Evolutionary conservation across 306 rosid species (phyloP).

Genomic region (Trifolium pratense): DNA sequence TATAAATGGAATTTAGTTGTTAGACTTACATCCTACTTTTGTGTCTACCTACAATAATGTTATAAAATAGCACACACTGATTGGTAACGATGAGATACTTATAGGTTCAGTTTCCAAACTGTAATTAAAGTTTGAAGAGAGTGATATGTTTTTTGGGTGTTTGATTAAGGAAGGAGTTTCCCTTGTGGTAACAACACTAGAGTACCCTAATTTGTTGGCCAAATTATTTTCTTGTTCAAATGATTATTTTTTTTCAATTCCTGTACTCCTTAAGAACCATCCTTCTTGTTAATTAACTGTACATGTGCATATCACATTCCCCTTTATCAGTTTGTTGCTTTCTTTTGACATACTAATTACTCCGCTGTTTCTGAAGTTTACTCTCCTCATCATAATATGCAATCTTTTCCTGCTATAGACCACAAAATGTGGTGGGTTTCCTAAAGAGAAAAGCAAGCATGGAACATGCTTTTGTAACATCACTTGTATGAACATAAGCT

Average conservation of each 20-base stretch:
- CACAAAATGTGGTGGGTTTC: slow-evolving; percentile 12
- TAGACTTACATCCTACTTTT: background rate
- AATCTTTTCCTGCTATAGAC: slow-evolving; percentile 1
- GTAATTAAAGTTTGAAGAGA: slow-evolving; percentile 21
- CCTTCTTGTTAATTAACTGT: slow-evolving; percentile 7
- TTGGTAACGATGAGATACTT: slow-evolving; percentile 12
- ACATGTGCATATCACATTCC: slow-evolving; percentile 21
- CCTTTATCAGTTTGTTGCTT: background rate
- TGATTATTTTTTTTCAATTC: slow-evolving; percentile 11
- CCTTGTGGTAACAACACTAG: slow-evolving; percentile 11
- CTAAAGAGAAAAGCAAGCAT: slow-evolving; percentile 7
- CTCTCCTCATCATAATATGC: slow-evolving; percentile 26
- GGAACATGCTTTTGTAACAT: slow-evolving; percentile 3
- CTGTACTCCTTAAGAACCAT: slow-evolving; percentile 1
- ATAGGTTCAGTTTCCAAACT: background rate
- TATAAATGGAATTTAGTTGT: slow-evolving; percentile 4
- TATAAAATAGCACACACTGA: background rate
- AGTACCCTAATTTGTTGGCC: slow-evolving; percentile 7
- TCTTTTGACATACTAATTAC: slow-evolving; percentile 19
- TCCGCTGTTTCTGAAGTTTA: slow-evolving; percentile 9
- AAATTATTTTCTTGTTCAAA: background rate
- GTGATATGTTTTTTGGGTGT: background rate
- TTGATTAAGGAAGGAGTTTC: slow-evolving; percentile 23
- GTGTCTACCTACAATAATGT: background rate
- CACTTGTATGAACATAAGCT: slow-evolving; percentile 28